Percentiles rank a stretch among this genome's conserved stretches.
phyloP scores from a whole-genome alignment of 176 grass and related monocot species.

The Avena eriantha region DNA sequence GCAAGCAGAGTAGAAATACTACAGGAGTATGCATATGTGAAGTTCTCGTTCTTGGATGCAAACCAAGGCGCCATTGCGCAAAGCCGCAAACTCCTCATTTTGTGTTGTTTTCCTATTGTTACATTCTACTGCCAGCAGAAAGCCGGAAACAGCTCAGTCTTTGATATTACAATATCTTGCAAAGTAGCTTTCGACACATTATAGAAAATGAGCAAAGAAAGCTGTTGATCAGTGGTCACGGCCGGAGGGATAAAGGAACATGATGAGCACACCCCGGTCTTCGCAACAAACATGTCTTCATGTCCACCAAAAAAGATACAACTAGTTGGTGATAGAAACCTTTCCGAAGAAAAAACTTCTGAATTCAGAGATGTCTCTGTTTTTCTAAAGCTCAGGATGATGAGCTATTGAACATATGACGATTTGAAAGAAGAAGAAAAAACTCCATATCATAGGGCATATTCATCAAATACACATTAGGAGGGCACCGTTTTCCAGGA shows the following conservation, averaged over 20 bases:
- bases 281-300: slow-evolving; percentile 30
- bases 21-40: neutral
- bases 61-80: neutral
- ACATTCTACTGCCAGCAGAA: slow-evolving; percentile 29
- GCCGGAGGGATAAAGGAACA: slow-evolving; percentile 35
- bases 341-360: neutral
- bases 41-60: neutral
- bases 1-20: neutral
- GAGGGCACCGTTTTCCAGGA: neutral
- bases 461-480: neutral
- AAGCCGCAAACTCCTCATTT: neutral
- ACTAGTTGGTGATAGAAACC: slow-evolving; percentile 16
- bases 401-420: neutral
- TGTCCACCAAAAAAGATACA: slow-evolving; percentile 8
- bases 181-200: slow-evolving; percentile 37
- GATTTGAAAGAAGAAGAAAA: neutral
- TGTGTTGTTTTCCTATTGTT: neutral
- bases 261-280: slow-evolving; percentile 40
- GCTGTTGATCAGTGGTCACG: slow-evolving; percentile 37
- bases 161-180: slow-evolving; percentile 17
- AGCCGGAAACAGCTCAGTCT: slow-evolving; percentile 39
- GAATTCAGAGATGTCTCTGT: neutral
- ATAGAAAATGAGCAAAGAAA: slow-evolving; percentile 19
- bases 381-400: neutral
- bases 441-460: neutral